Evolutionary conservation across 495 filamentous ascomycete genomes (phyloP).

Genomic region (Aspergillus nidulans): DNA sequence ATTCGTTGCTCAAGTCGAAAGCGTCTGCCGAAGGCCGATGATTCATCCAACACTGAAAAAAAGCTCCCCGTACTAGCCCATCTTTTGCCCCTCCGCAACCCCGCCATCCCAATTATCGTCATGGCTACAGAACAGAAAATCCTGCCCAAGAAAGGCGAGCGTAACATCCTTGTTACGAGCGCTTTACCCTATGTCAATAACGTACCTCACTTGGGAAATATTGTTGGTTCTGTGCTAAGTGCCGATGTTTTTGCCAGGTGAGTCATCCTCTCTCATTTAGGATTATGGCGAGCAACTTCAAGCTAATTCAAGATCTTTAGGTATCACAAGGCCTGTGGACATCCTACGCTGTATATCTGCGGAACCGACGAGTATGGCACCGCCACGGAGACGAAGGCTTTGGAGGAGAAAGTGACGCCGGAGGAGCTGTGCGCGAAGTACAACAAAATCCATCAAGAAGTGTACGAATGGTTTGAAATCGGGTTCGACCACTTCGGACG

Average conservation of each 20-base stretch:
- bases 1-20: not conserved
- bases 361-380: conserved; percentile 72
- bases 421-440: conserved; percentile 80
- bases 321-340: conserved; percentile 66
- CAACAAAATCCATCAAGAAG: conserved; percentile 73
- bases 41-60: conserved; percentile 21
- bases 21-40: conserved; percentile 8
- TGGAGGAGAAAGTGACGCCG: conserved; percentile 64
- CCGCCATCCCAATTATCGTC: conserved; percentile 20
- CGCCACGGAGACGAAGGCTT: conserved; percentile 78
- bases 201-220: conserved; percentile 91
- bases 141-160: conserved; percentile 40
- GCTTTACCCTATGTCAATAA: conserved; percentile 92
- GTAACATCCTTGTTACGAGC: conserved; percentile 45
- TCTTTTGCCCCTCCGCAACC: conserved; percentile 29
- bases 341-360: conserved; percentile 52
- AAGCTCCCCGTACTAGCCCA: conserved; percentile 7
- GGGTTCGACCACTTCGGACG: conserved; percentile 81
- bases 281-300: conserved; percentile 4
- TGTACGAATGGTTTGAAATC: conserved; percentile 88
- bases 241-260: conserved; percentile 73
- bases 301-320: conserved; percentile 39
- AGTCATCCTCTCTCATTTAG: conserved; percentile 15
- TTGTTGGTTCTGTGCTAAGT: conserved; percentile 82
- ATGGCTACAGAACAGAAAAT: conserved; percentile 33